phyloP scores from a whole-genome alignment of 139 green algal species.

The Astrephomene gubernaculifera region DNA sequence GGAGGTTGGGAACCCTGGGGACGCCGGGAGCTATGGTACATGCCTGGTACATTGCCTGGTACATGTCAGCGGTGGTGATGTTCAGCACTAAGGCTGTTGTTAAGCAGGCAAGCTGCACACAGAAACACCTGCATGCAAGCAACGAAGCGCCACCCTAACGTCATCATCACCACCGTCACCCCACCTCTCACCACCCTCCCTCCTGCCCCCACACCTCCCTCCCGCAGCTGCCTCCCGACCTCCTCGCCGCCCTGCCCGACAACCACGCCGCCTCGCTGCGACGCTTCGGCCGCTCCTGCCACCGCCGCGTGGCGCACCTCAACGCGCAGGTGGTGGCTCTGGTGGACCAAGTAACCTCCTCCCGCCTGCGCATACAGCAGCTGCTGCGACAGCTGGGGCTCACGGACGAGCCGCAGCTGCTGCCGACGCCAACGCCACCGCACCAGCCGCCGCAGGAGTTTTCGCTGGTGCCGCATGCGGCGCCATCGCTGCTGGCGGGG shows the following conservation, averaged over 20 bases:
- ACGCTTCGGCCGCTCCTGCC: slow-evolving; percentile 27
- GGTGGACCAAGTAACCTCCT: slow-evolving; percentile 27
- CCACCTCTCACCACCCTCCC: not conserved
- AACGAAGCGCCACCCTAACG: too few relatives aligned
- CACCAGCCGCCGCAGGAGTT: not conserved
- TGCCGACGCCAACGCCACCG: not conserved
- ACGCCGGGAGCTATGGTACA: too few relatives aligned
- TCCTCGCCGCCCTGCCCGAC: not conserved
- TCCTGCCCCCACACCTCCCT: not conserved
- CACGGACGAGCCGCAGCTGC: not conserved
- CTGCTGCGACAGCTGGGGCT: not conserved
- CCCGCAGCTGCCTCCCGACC: slow-evolving; percentile 8
- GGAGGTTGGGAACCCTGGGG: too few relatives aligned
- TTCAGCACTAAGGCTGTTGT: too few relatives aligned
- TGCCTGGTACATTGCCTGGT: too few relatives aligned
- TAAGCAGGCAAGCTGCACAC: too few relatives aligned
- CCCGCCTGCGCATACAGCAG: not conserved
- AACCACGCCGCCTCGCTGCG: slow-evolving; percentile 9
- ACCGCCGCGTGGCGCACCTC: slow-evolving; percentile 34
- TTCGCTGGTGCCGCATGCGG: not conserved
- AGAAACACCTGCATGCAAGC: too few relatives aligned
- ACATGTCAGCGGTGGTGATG: too few relatives aligned
- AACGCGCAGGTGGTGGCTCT: slow-evolving; percentile 23
- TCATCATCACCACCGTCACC: not conserved
- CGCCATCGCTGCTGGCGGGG: not conserved